phyloP scores from a whole-genome alignment of 2,329 filamentous ascomycete species.

The Emergomyces orientalis region DNA sequence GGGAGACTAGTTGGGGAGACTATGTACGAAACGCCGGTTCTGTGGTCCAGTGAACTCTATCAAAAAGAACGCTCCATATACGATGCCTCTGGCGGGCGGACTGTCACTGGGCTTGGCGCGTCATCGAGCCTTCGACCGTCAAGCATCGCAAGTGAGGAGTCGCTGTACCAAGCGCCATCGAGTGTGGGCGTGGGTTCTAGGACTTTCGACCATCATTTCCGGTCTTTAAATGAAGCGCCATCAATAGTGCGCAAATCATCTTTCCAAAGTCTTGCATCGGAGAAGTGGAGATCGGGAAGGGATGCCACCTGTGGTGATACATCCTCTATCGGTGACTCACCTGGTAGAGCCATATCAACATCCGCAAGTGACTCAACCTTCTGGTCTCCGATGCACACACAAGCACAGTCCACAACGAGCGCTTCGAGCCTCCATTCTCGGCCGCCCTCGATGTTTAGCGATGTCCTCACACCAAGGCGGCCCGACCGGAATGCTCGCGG shows the following conservation, averaged over 20 bases:
- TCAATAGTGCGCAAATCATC: slow-evolving; percentile 49
- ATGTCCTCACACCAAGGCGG: slow-evolving; percentile 26
- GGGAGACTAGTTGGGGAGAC: slow-evolving; percentile 77
- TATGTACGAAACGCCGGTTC: slow-evolving; percentile 71
- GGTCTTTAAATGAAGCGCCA: slow-evolving; percentile 28
- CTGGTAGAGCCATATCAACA: slow-evolving; percentile 58
- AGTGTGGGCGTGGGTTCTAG: slow-evolving; percentile 17
- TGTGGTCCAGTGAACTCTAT: slow-evolving; percentile 89
- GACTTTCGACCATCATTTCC: slow-evolving; percentile 25
- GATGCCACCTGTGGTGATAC: slow-evolving; percentile 54
- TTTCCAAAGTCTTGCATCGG: slow-evolving; percentile 61
- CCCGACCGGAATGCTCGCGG: slow-evolving; percentile 47
- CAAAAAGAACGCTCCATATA: slow-evolving; percentile 52
- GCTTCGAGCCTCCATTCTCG: slow-evolving; percentile 48
- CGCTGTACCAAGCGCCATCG: slow-evolving; percentile 23
- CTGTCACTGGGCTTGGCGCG: slow-evolving; percentile 32
- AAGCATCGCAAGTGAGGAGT: slow-evolving; percentile 39
- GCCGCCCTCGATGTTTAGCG: slow-evolving; percentile 35
- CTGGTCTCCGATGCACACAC: slow-evolving; percentile 77
- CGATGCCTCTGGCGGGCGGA: slow-evolving; percentile 32
- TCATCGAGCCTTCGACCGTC: slow-evolving; percentile 31
- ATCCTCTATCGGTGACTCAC: slow-evolving; percentile 50
- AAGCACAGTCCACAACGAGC: slow-evolving; percentile 54
- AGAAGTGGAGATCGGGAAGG: slow-evolving; percentile 50
- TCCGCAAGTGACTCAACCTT: slow-evolving; percentile 71